Conservation (phyloP, 305 asterid species). For the Petunia hybrid region DNA sequence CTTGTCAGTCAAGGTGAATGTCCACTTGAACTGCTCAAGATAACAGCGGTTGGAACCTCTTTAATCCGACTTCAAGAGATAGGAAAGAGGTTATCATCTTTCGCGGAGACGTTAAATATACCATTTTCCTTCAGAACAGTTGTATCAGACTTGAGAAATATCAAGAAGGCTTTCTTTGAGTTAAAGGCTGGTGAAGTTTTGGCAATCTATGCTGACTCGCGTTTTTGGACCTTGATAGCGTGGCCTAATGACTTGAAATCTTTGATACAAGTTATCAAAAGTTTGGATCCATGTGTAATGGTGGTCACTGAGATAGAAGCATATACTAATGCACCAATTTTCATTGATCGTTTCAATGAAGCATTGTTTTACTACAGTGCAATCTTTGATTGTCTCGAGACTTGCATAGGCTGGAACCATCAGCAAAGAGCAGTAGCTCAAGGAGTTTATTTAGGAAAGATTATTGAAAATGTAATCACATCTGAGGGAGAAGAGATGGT, state of each 20-base stretch:
- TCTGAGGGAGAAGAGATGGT: slow-evolving; percentile 36
- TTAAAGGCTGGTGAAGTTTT: slow-evolving; percentile 46
- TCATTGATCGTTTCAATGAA: slow-evolving; percentile 35
- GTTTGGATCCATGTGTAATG: slow-evolving; percentile 42
- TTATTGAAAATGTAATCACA: slow-evolving; percentile 39
- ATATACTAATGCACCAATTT: slow-evolving; percentile 24
- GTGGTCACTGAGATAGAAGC: slow-evolving; percentile 46
- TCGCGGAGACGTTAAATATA: slow-evolving; percentile 47
- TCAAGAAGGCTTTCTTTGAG: slow-evolving; percentile 36
- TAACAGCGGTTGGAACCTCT: slow-evolving; percentile 52
- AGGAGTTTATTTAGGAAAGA: slow-evolving; percentile 34
- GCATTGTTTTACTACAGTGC: slow-evolving; percentile 37
- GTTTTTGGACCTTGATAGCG: slow-evolving; percentile 33
- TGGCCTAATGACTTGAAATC: slow-evolving; percentile 35
- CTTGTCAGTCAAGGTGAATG: slow-evolving; percentile 39
- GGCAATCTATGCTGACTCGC: slow-evolving; percentile 43
- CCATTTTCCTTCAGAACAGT: slow-evolving; percentile 38
- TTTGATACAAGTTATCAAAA: slow-evolving; percentile 37
- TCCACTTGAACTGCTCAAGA: slow-evolving; percentile 52
- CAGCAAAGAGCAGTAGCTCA: slow-evolving; percentile 35
- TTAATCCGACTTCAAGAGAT: slow-evolving; percentile 38
- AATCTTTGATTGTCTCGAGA: slow-evolving; percentile 36
- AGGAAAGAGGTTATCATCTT: slow-evolving; percentile 42
- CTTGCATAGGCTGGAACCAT: slow-evolving; percentile 32
- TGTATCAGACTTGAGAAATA: slow-evolving; percentile 39